Conservation (phyloP, 2,329 filamentous ascomycete species). For the Fusarium sp. region DNA sequence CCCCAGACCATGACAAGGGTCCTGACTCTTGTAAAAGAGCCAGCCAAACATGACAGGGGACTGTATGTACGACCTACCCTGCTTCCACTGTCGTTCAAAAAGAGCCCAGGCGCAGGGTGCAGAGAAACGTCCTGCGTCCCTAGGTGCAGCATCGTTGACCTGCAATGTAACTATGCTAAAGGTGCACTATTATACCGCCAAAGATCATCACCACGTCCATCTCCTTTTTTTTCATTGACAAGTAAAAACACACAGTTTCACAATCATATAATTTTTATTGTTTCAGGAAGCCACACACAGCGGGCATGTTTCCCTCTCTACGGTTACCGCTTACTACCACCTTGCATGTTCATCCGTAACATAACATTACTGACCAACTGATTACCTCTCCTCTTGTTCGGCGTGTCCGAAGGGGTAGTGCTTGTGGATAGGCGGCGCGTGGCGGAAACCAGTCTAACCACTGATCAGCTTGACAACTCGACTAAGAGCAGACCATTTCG, state of each 20-base stretch:
- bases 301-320: background rate
- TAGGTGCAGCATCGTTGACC: slow-evolving; percentile 14
- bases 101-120: slow-evolving; percentile 1
- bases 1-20: slow-evolving; percentile 34
- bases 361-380: background rate
- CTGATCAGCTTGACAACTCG: slow-evolving; percentile 18
- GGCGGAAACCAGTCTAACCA: slow-evolving; percentile 27
- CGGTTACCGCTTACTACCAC: slow-evolving; percentile 1
- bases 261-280: background rate
- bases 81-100: slow-evolving; percentile 25
- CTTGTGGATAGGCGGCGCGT: slow-evolving; percentile 31
- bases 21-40: slow-evolving; percentile 28
- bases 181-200: slow-evolving; percentile 1
- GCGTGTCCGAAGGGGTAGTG: slow-evolving; percentile 32
- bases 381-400: slow-evolving; percentile 15
- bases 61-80: slow-evolving; percentile 10
- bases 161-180: slow-evolving; percentile 5
- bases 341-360: background rate
- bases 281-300: slow-evolving; percentile 10
- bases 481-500: background rate
- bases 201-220: slow-evolving; percentile 9
- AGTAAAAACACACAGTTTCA: background rate
- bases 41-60: slow-evolving; percentile 1
- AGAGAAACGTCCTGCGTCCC: slow-evolving; percentile 2
- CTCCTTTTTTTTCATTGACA: background rate